Evolutionary conservation across 164 flowering plant genomes (phyloP).

Genomic region (Aristolochia contorta): DNA sequence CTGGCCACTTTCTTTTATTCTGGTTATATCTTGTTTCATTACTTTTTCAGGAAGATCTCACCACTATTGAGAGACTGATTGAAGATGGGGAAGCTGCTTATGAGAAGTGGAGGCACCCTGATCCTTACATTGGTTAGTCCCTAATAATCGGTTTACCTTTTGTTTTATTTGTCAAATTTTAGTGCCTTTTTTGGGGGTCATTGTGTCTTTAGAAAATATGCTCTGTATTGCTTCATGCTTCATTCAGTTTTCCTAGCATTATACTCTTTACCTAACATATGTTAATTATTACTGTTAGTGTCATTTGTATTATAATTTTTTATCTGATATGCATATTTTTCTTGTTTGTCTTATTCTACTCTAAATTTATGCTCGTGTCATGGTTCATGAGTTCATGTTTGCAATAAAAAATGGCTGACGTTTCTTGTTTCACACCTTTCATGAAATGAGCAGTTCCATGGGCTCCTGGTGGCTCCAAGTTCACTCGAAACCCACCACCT

Average conservation of each 20-base stretch:
- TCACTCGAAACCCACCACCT: slow-evolving; percentile 75
- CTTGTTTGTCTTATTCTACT: no score
- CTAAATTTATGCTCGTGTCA: no score
- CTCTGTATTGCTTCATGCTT: background rate
- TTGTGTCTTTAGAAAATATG: background rate
- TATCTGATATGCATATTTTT: no score
- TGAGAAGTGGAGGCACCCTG: slow-evolving; percentile 87
- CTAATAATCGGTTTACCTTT: background rate
- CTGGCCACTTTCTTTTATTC: background rate
- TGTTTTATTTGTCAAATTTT: background rate
- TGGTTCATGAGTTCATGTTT: no score
- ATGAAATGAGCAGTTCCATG: slow-evolving; percentile 63
- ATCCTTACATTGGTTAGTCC: slow-evolving; percentile 89
- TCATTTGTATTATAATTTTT: background rate
- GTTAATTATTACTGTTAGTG: background rate
- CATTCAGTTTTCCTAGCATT: background rate
- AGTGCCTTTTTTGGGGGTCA: background rate
- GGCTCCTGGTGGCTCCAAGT: slow-evolving; percentile 98
- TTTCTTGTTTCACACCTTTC: background rate
- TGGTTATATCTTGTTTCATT: slow-evolving; percentile 5
- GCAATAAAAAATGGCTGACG: background rate
- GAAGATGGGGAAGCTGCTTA: slow-evolving; percentile 61
- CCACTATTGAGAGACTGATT: slow-evolving; percentile 75
- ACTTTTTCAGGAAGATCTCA: slow-evolving; percentile 63
- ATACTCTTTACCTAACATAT: background rate